These are phyloP conservation scores for Sungouiella blattae DNA, from an alignment of 805 yeast species.

Conservation along the genomic window DNA sequence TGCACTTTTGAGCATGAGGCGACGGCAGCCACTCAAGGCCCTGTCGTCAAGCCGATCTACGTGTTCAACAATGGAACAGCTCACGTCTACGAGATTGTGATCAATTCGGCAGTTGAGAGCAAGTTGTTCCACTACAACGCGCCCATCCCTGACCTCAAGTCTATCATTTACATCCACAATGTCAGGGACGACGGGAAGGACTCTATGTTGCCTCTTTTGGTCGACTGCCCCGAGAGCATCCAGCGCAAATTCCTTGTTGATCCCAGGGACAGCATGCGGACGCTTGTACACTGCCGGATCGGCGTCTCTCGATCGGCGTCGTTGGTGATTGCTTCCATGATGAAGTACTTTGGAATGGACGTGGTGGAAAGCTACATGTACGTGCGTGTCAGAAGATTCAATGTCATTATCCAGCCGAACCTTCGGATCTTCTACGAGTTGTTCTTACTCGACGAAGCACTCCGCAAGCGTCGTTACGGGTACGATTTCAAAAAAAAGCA, in stretches of 20 bases:
- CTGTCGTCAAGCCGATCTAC: conserved; percentile 9
- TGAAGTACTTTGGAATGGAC: conserved; percentile 11
- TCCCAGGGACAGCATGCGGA: conserved; percentile 10
- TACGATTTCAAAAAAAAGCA: conserved; percentile 1
- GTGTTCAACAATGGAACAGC: conserved; percentile 10
- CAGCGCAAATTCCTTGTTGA: conserved; percentile 25
- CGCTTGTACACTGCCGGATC: conserved; percentile 12
- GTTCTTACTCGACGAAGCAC: conserved; percentile 16
- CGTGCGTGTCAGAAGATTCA: conserved; percentile 14
- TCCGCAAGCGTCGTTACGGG: conserved; percentile 10
- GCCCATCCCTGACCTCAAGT: conserved; percentile 10
- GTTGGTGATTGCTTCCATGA: conserved; percentile 10
- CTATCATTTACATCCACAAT: conserved; percentile 28
- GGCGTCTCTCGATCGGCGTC: conserved; percentile 15
- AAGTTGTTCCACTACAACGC: conserved; percentile 4
- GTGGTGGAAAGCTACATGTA: conserved; percentile 11
- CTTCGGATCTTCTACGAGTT: conserved; percentile 33
- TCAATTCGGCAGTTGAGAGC: conserved; percentile 7
- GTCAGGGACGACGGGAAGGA: conserved; percentile 39
- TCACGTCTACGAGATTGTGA: conserved; percentile 8
- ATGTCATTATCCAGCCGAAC: conserved; percentile 34
- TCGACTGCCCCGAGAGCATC: conserved; percentile 26
- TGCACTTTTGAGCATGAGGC: conserved; percentile 10
- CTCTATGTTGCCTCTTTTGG: conserved; percentile 26
- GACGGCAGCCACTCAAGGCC: conserved; percentile 4